Evolutionary conservation across 2,329 filamentous ascomycete species (phyloP).

Genomic region (Colletotrichum sp.): DNA sequence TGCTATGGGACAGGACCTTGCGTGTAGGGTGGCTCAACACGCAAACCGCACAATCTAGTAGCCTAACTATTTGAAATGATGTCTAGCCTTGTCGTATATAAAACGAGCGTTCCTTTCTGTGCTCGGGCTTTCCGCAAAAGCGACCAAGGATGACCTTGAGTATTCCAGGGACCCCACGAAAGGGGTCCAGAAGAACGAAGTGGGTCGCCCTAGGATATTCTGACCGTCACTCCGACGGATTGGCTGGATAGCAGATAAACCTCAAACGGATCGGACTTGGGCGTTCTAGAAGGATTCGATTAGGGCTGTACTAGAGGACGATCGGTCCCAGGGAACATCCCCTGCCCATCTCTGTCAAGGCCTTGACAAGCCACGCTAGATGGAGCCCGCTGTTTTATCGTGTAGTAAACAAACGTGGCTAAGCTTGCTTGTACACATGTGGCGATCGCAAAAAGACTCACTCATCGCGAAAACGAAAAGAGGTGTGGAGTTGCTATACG

Average conservation of each 20-base stretch:
- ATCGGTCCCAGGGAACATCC: background rate
- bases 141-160: background rate
- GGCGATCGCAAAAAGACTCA: background rate
- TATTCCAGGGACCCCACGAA: background rate
- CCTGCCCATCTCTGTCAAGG: background rate
- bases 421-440: background rate
- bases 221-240: background rate
- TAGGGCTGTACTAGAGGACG: background rate
- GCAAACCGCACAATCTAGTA: background rate
- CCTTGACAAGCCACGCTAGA: background rate
- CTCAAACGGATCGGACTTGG: background rate
- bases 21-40: background rate
- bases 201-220: background rate
- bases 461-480: background rate
- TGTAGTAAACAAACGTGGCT: background rate
- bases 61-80: background rate
- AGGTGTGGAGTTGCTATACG: background rate
- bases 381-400: background rate
- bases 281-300: background rate
- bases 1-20: background rate
- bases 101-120: background rate
- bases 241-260: background rate
- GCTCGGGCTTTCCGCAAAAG: background rate
- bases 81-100: background rate
- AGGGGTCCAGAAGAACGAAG: background rate